phyloP scores from a whole-genome alignment of 805 yeast genomes.

The Wickerhamiella qilinensis region DNA sequence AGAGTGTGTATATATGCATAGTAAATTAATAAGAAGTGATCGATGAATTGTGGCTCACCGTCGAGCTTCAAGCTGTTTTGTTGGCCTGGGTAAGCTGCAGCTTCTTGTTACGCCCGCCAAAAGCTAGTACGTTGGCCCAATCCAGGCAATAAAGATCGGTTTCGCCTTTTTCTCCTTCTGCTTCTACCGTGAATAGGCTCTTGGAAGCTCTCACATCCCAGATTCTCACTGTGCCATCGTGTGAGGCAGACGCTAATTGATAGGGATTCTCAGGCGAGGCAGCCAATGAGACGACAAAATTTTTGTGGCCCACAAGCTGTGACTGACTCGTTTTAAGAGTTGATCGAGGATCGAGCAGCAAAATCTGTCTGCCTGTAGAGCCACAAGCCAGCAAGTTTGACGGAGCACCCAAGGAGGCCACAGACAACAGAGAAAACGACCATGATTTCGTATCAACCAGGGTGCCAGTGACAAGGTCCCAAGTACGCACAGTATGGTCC shows the following conservation, averaged over 20 bases:
- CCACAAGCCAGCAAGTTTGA: constrained; percentile 68
- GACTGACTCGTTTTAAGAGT: constrained; percentile 41
- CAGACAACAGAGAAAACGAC: constrained; percentile 65
- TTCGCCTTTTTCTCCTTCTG: constrained; percentile 36
- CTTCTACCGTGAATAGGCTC: constrained; percentile 64
- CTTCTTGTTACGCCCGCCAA: constrained; percentile 91
- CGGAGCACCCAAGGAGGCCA: constrained; percentile 48
- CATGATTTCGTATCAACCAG: constrained; percentile 81
- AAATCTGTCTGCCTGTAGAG: constrained; percentile 95
- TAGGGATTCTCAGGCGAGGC: constrained; percentile 64
- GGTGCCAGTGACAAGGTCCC: constrained; percentile 83
- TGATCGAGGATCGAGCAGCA: constrained; percentile 80
- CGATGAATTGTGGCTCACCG: no score
- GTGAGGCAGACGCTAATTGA: constrained; percentile 82
- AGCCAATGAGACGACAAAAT: constrained; percentile 70
- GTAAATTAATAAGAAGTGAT: no score
- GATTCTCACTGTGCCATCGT: constrained; percentile 85
- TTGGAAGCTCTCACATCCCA: constrained; percentile 90
- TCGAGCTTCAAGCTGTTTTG: background rate
- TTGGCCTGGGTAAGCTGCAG: constrained; percentile 55
- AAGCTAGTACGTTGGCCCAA: constrained; percentile 68
- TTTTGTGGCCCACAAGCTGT: constrained; percentile 77
- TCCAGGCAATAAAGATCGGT: constrained; percentile 71
- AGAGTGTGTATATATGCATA: no score
- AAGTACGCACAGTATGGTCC: constrained; percentile 87